Evolutionary conservation across 2,329 filamentous ascomycete species (phyloP).

Genomic region (Xylariaceae sp.): DNA sequence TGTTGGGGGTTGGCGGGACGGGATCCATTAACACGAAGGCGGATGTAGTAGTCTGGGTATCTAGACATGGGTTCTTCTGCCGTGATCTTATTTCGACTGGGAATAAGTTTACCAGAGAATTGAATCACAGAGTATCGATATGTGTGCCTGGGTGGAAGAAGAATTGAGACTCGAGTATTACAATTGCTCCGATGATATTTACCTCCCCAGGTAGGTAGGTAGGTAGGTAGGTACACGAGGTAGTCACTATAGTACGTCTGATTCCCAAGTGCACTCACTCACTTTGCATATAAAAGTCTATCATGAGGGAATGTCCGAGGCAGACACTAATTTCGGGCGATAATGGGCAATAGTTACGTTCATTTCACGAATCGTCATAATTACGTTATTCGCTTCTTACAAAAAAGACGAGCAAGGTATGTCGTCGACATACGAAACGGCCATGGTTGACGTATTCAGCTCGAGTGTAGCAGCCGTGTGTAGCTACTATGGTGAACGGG

Average conservation of each 20-base stretch:
- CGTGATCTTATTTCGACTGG: neutral
- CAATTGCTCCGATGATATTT: no score
- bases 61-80: neutral
- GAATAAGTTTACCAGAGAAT: neutral
- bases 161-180: no score
- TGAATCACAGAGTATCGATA: neutral
- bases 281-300: no score
- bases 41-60: neutral
- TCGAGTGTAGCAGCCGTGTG: neutral
- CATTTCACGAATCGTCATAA: neutral
- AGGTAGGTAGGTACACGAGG: no score
- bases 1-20: conserved; percentile 3
- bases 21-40: neutral
- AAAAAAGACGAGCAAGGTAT: neutral
- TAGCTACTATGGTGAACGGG: no score
- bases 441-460: neutral
- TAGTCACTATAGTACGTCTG: no score
- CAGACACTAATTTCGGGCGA: no score
- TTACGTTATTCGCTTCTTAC: neutral
- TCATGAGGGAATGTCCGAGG: no score
- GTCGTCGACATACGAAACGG: neutral
- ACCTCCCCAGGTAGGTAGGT: no score
- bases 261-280: no score
- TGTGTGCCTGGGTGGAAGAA: no score
- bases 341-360: no score